Evolutionary conservation across 2,329 filamentous ascomycete species (phyloP).

Genomic region (Hawksworthiomyces lignivorus): DNA sequence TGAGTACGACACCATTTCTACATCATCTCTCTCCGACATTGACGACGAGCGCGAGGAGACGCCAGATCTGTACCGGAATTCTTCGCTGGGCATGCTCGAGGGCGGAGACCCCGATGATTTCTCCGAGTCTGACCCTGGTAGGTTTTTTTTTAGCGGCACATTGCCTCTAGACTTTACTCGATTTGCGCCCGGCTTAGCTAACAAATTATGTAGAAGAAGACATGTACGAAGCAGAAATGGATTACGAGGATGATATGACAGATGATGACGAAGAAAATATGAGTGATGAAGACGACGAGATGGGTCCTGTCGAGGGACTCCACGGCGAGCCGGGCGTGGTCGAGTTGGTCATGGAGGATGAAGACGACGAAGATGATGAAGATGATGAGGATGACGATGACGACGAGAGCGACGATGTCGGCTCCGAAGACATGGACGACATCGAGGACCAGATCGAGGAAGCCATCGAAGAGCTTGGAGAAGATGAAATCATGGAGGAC

Average conservation of each 20-base stretch:
- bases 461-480: slow-evolving; percentile 53
- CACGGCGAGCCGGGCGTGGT: slow-evolving; percentile 55
- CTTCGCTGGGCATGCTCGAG: slow-evolving; percentile 89
- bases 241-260: slow-evolving; percentile 72
- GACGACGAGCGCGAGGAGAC: slow-evolving; percentile 88
- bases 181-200: no score
- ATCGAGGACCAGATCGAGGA: slow-evolving; percentile 46
- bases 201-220: slow-evolving; percentile 86
- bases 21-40: slow-evolving; percentile 81
- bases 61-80: slow-evolving; percentile 93
- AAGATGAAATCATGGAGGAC: slow-evolving; percentile 52
- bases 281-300: slow-evolving; percentile 81
- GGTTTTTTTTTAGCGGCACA: no score
- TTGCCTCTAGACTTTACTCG: slow-evolving; percentile 22
- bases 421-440: slow-evolving; percentile 47
- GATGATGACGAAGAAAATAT: slow-evolving; percentile 78
- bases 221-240: slow-evolving; percentile 94
- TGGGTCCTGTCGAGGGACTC: slow-evolving; percentile 76
- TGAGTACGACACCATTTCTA: slow-evolving; percentile 81
- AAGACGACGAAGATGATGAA: slow-evolving; percentile 56
- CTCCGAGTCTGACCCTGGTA: slow-evolving; percentile 48
- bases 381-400: slow-evolving; percentile 51
- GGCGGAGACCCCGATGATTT: slow-evolving; percentile 69
- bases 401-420: slow-evolving; percentile 39
- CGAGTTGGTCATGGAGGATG: slow-evolving; percentile 72